phyloP scores from a whole-genome alignment of 352 stramenopile genomes.

The Phytophthora constricta region DNA sequence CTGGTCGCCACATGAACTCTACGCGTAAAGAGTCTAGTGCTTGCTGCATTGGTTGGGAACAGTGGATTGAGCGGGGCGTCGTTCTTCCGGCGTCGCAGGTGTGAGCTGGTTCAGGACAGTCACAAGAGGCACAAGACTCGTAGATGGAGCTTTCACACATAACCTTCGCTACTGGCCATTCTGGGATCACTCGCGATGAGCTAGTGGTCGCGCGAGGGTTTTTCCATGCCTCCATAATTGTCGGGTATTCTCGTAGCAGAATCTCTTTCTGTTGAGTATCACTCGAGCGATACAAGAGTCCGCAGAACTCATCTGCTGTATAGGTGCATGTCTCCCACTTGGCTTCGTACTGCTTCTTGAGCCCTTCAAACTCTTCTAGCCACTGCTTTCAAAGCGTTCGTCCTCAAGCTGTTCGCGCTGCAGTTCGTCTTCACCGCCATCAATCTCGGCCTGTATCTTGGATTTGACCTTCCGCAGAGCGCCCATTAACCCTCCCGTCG shows the following conservation, averaged over 20 bases:
- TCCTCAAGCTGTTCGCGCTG: conserved; percentile 49
- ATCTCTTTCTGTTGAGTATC: conserved; percentile 53
- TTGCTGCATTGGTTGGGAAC: conserved; percentile 32
- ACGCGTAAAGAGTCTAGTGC: conserved; percentile 39
- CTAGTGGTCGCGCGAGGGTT: conserved; percentile 25
- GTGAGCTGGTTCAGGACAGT: too few relatives aligned
- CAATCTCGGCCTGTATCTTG: conserved; percentile 63
- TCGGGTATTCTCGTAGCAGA: conserved; percentile 59
- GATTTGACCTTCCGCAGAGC: conserved; percentile 64
- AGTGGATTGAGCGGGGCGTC: conserved; percentile 31
- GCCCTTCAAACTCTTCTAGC: conserved; percentile 61
- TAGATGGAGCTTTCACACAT: conserved; percentile 21
- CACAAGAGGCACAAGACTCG: conserved; percentile 28
- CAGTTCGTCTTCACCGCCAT: conserved; percentile 44
- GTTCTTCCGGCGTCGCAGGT: not conserved
- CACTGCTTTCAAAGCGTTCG: conserved; percentile 60
- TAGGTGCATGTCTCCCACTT: conserved; percentile 79
- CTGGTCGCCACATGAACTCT: conserved; percentile 55
- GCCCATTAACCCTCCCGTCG: conserved; percentile 53
- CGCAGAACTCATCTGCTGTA: conserved; percentile 72
- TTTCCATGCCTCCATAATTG: conserved; percentile 66
- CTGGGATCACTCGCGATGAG: conserved; percentile 34
- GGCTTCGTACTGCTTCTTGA: conserved; percentile 50
- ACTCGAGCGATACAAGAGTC: conserved; percentile 58
- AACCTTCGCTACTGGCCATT: conserved; percentile 47